These are phyloP conservation scores for Adansonia digitata DNA, from an alignment of 345 rosid genomes.

Conservation along the genomic window DNA sequence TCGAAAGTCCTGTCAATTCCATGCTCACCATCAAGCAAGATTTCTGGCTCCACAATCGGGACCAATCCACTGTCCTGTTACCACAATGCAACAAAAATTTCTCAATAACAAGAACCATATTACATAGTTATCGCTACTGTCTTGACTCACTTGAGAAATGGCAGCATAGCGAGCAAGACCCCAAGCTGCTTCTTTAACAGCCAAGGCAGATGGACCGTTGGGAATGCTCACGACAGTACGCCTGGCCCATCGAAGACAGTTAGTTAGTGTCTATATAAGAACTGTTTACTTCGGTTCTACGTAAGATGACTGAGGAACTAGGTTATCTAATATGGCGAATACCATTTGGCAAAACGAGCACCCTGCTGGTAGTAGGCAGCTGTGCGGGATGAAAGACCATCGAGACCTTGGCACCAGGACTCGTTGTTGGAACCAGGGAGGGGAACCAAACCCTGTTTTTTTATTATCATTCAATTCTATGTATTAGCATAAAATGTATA, in stretches of 20 bases:
- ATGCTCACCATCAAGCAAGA: slow-evolving; percentile 93
- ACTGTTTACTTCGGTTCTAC: not conserved
- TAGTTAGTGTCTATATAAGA: not conserved
- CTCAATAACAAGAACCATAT: not conserved
- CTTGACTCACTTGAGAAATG: slow-evolving; percentile 61
- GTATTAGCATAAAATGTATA: not conserved
- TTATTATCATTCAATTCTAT: slow-evolving; percentile 3
- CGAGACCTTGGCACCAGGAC: slow-evolving; percentile 99
- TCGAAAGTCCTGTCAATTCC: slow-evolving; percentile 90
- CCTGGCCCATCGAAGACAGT: slow-evolving; percentile 39
- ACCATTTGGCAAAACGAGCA: slow-evolving; percentile 99
- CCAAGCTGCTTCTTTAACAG: slow-evolving; percentile 99
- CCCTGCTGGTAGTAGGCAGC: slow-evolving; percentile 99
- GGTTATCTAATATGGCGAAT: not conserved
- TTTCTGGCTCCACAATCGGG: slow-evolving; percentile 99
- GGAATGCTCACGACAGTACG: slow-evolving; percentile 99
- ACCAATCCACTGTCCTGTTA: slow-evolving; percentile 89
- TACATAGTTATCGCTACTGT: not conserved
- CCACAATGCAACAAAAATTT: slow-evolving; percentile 5
- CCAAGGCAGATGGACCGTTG: slow-evolving; percentile 90
- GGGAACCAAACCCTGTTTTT: slow-evolving; percentile 90
- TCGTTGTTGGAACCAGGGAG: slow-evolving; percentile 84
- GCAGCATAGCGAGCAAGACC: slow-evolving; percentile 98
- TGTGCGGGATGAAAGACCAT: slow-evolving; percentile 85
- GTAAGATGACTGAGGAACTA: not conserved